A percentile compares a stretch with the other conserved stretches of the same genome.
Conservation (phyloP, 495 filamentous ascomycete genomes). For the Neurospora sp. region DNA sequence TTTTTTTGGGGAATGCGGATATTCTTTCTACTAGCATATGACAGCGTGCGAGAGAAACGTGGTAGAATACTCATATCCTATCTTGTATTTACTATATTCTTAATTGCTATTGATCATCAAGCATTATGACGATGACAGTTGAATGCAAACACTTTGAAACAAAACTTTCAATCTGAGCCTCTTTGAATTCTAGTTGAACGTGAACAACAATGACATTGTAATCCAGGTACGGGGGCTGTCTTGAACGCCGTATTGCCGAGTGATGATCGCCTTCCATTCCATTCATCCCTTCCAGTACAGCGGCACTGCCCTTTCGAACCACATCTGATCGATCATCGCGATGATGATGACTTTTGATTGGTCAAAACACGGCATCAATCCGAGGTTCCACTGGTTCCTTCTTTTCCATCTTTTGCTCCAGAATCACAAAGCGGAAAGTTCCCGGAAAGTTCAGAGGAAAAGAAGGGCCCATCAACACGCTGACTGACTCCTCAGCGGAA, state of each 20-base stretch:
- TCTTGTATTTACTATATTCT: neutral
- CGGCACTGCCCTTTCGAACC: neutral
- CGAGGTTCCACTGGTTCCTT: neutral
- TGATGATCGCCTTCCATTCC: neutral
- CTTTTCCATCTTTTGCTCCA: neutral
- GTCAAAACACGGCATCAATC: neutral
- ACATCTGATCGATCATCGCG: neutral
- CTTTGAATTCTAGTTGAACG: neutral
- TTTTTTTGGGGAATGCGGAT: neutral
- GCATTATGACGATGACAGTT: neutral
- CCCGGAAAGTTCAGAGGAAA: neutral
- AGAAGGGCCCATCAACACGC: neutral
- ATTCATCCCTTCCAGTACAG: neutral
- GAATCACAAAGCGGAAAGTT: neutral
- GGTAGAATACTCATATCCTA: neutral
- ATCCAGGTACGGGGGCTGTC: neutral
- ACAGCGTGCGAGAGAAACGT: neutral
- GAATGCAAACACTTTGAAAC: neutral
- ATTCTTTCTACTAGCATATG: neutral
- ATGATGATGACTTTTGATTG: neutral
- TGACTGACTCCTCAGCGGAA: neutral
- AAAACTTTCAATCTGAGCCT: neutral
- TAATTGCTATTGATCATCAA: neutral
- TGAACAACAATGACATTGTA: neutral
- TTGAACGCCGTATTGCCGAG: neutral